These are phyloP conservation scores for Phytopythium boreale DNA, from an alignment of 352 stramenopile genomes.

Conservation along the genomic window DNA sequence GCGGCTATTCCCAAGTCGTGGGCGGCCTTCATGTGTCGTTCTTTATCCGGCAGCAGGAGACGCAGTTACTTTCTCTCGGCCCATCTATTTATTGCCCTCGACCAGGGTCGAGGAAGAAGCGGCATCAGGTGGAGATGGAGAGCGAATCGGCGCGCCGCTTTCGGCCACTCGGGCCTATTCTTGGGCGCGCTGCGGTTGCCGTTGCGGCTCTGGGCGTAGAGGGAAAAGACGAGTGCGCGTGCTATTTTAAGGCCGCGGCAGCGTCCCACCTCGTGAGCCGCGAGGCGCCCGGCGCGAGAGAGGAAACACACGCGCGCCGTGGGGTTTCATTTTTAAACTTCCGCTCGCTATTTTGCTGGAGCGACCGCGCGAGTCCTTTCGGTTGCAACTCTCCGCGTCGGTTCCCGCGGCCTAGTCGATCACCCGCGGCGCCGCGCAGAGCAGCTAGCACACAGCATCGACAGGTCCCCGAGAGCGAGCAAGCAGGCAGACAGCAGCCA, in stretches of 20 bases:
- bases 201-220: not conserved
- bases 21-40: not conserved
- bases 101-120: not conserved
- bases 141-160: slow-evolving; percentile 8
- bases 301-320: slow-evolving; percentile 15
- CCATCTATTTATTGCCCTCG: not conserved
- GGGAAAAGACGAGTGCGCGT: not conserved
- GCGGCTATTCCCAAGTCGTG: slow-evolving; percentile 1
- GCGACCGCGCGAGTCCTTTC: slow-evolving; percentile 29
- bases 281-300: not conserved
- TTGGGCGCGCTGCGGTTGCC: slow-evolving; percentile 9
- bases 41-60: not conserved
- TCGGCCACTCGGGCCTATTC: slow-evolving; percentile 15
- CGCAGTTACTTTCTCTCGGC: not conserved
- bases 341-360: slow-evolving; percentile 37
- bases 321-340: slow-evolving; percentile 78
- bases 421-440: slow-evolving; percentile 8
- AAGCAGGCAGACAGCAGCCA: slow-evolving; percentile 22
- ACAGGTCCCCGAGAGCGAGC: not conserved
- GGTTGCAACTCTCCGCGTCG: slow-evolving; percentile 4
- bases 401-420: slow-evolving; percentile 6
- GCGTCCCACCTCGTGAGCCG: not conserved
- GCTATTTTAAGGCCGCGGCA: slow-evolving; percentile 19
- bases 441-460: slow-evolving; percentile 2
- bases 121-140: not conserved